Base-by-base conservation (phyloP, 2,329 filamentous ascomycete genomes). In the Colletotrichum sojae region DNA sequence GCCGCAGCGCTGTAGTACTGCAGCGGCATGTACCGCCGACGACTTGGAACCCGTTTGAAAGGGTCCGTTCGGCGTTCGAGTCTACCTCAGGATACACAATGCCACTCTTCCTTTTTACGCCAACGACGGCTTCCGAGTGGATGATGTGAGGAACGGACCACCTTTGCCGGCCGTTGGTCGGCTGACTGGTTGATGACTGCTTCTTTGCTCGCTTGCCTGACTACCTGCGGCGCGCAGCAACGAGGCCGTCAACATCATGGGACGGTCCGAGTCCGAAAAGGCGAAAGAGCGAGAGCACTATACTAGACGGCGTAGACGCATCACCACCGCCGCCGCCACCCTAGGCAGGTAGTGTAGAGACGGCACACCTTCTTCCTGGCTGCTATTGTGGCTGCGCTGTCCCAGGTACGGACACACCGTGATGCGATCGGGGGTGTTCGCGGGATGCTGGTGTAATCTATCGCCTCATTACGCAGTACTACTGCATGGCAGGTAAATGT, bases 341-440 rank as follows among this genome's bases (percentile, higher is more conserved):
- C 31, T 36, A 10, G 15, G 40, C 40, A 43, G 16, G 40, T 15
- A 15, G 16, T 13, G 40, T n/a, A 10, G 2, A 10, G 31, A 36
- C 31, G 10, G 10, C 31, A 36, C 31, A 36, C 31, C 22, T 25
- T 25, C 22, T 25, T 25, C 22, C 22, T 25, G 31, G 31, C 10
- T 36, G 16, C 20, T 46, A 53, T 49, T 62, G 59, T 54, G 49
- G 59, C 59, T 62, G 59, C 59, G 59, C 49, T 43, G 18, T 16
- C 46, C 40, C 31, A 22, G 46, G 57, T 52, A 60, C 31, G 57
- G 31, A 22, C 57, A 60, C 48, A 39, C 49, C 59, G 59, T 39
- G 36, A 49, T 46, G 39, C 13, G n/a, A 15, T 43, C 53, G 53
- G 53, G 18, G 27, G 6, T 40, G 20, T 56, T 25, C 36, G 36